Conservation (phyloP, 345 rosid genomes). For the Syzygium aqueum region DNA sequence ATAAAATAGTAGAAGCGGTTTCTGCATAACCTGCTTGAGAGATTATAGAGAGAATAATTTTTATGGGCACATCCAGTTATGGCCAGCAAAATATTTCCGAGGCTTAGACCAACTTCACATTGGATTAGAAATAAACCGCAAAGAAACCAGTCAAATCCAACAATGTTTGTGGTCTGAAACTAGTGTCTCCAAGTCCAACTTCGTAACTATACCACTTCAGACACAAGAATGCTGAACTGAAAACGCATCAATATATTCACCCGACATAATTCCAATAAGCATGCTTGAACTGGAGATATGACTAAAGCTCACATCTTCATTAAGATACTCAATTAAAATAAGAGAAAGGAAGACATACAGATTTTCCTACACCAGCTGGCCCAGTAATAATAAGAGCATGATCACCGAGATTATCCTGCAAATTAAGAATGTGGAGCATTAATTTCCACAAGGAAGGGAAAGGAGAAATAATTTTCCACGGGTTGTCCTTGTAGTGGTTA, state of each 20-base stretch:
- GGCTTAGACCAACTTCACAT: background rate
- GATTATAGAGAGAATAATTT: background rate
- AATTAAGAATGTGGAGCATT: background rate
- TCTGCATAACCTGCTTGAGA: background rate
- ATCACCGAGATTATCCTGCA: conserved; percentile 31
- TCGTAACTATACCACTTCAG: background rate
- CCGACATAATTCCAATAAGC: background rate
- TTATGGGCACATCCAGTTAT: background rate
- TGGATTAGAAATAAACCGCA: background rate
- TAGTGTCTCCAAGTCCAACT: background rate
- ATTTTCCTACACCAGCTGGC: conserved; percentile 90
- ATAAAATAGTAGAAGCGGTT: background rate
- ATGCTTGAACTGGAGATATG: background rate
- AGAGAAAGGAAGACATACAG: conserved; percentile 40
- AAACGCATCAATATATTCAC: background rate
- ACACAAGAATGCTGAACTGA: background rate
- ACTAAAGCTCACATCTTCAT: background rate
- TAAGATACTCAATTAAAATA: background rate
- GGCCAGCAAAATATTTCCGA: background rate
- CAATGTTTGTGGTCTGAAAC: background rate
- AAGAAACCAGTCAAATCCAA: background rate
- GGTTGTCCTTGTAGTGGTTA: background rate
- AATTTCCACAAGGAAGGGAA: background rate
- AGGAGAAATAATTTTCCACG: background rate
- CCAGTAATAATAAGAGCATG: conserved; percentile 66